A percentile compares a stretch with the other conserved stretches of the same genome.
Evolutionary conservation across 768 basidiomycete genomes (phyloP).

Genomic region (Rhizopogon sp.): DNA sequence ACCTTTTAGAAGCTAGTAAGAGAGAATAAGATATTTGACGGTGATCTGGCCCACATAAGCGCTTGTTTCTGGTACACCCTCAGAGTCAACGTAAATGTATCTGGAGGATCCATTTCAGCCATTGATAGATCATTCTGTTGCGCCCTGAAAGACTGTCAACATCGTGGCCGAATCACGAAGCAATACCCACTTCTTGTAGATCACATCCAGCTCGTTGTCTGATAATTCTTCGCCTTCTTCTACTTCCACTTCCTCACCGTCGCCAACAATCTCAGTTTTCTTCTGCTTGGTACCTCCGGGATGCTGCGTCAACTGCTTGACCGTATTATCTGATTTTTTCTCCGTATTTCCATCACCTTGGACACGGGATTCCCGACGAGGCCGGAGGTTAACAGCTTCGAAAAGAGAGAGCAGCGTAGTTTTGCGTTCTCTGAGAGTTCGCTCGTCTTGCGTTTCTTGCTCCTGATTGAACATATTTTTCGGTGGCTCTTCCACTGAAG

Average conservation of each 20-base stretch:
- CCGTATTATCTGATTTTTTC: constrained; percentile 33
- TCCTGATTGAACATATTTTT: constrained; percentile 64
- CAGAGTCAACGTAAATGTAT: constrained; percentile 69
- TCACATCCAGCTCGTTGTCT: constrained; percentile 74
- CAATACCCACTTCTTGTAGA: constrained; percentile 70
- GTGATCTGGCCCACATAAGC: constrained; percentile 44
- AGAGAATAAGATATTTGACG: not conserved
- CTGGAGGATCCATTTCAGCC: constrained; percentile 76
- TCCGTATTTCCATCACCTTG: constrained; percentile 23
- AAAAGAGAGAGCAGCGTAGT: constrained; percentile 69
- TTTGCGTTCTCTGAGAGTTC: constrained; percentile 76
- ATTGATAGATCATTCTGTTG: constrained; percentile 75
- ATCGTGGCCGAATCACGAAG: not conserved
- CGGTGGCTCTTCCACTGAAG: constrained; percentile 21
- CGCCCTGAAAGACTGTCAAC: constrained; percentile 47
- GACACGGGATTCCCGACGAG: constrained; percentile 43
- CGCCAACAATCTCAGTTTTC: constrained; percentile 67
- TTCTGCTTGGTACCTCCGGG: constrained; percentile 34
- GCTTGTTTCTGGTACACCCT: constrained; percentile 95
- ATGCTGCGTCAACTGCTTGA: constrained; percentile 35
- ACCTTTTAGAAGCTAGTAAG: constrained; percentile 39
- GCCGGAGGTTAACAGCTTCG: constrained; percentile 64
- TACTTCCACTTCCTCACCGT: constrained; percentile 78
- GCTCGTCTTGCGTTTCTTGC: constrained; percentile 75
- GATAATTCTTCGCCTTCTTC: constrained; percentile 81